Evolutionary conservation across 139 green algal genomes (phyloP).

Genomic region (Chlamydomonas asymmetrica): DNA sequence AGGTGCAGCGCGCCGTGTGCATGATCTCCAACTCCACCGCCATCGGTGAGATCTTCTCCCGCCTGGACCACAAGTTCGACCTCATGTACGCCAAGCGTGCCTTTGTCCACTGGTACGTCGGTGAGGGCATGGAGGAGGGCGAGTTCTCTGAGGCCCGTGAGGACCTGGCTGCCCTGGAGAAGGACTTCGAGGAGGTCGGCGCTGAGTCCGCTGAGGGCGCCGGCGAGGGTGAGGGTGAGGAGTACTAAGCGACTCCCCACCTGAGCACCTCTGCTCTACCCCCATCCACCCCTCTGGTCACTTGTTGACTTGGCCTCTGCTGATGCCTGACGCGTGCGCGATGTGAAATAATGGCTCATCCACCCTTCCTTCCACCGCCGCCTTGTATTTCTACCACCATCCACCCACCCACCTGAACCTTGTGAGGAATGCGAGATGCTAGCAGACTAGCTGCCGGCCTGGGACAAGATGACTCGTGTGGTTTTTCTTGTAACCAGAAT

Average conservation of each 20-base stretch:
- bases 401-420: too few species aligned
- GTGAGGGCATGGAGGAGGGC: slow-evolving; percentile 97
- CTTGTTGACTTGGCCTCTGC: too few species aligned
- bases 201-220: slow-evolving; percentile 82
- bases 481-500: too few species aligned
- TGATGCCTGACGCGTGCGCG: too few species aligned
- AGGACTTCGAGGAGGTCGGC: slow-evolving; percentile 98
- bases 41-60: slow-evolving; percentile 97
- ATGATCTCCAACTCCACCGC: slow-evolving; percentile 99
- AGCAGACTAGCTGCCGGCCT: too few species aligned
- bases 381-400: too few species aligned
- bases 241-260: slow-evolving; percentile 75
- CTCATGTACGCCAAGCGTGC: slow-evolving; percentile 99
- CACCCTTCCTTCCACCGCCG: too few species aligned
- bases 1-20: slow-evolving; percentile 99
- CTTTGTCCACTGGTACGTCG: slow-evolving; percentile 99
- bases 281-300: too few species aligned
- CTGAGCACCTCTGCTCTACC: too few species aligned
- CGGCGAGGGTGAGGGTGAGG: slow-evolving; percentile 81
- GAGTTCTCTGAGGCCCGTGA: slow-evolving; percentile 90
- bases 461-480: too few species aligned
- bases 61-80: slow-evolving; percentile 99
- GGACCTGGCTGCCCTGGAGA: slow-evolving; percentile 97
- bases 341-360: too few species aligned
- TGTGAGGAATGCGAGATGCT: too few species aligned